Conservation (phyloP, 345 rosid species). For the Pelargonium nanum region DNA sequence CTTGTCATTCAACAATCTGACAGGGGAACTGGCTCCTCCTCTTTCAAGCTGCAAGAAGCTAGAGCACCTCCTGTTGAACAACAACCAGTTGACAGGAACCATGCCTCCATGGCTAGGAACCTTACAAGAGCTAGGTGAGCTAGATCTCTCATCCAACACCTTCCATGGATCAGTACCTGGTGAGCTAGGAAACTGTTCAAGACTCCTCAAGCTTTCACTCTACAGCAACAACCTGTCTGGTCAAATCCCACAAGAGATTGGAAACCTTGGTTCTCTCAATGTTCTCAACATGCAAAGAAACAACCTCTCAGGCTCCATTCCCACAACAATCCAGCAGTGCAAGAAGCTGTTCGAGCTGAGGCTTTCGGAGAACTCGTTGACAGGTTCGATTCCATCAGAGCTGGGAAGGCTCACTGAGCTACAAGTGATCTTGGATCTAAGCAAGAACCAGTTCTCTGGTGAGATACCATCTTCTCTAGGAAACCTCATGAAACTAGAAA, state of each 20-base stretch:
- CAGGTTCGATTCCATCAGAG: slow-evolving; percentile 62
- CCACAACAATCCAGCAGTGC: slow-evolving; percentile 55
- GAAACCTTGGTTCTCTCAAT: slow-evolving; percentile 56
- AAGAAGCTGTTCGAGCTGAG: slow-evolving; percentile 67
- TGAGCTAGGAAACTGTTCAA: slow-evolving; percentile 55
- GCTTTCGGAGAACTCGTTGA: slow-evolving; percentile 49
- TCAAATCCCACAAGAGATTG: slow-evolving; percentile 53
- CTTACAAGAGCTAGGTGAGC: slow-evolving; percentile 59
- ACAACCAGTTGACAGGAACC: slow-evolving; percentile 45
- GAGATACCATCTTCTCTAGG: slow-evolving; percentile 59
- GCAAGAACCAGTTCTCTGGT: slow-evolving; percentile 50
- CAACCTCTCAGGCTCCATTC: slow-evolving; percentile 63
- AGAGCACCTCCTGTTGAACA: slow-evolving; percentile 53
- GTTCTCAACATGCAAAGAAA: slow-evolving; percentile 64
- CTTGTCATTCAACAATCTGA: slow-evolving; percentile 57
- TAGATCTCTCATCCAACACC: slow-evolving; percentile 61
- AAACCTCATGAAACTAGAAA: slow-evolving; percentile 52
- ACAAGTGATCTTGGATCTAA: slow-evolving; percentile 70
- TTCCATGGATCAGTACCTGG: slow-evolving; percentile 52
- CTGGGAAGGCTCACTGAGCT: slow-evolving; percentile 63
- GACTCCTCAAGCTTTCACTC: slow-evolving; percentile 60
- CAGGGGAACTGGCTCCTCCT: slow-evolving; percentile 41
- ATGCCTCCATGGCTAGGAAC: slow-evolving; percentile 74
- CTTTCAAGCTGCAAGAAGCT: slow-evolving; percentile 43
- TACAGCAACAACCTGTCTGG: slow-evolving; percentile 53